A percentile compares a stretch with the other conserved stretches of the same genome.
phyloP scores from a whole-genome alignment of 306 rosid species.

The Pachyrhizus erosus region DNA sequence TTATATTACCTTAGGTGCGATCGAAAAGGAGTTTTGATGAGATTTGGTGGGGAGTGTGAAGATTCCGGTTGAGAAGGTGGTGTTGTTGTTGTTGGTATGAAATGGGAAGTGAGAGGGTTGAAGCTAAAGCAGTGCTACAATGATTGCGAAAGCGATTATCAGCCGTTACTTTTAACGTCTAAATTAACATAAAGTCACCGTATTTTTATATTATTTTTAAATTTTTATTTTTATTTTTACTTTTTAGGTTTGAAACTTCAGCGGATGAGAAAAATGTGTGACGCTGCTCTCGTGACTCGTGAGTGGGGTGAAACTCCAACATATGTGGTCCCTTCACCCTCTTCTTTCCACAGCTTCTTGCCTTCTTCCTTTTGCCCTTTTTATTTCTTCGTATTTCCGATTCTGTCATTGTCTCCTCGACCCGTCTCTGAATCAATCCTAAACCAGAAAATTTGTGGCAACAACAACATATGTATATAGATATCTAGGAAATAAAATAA shows the following conservation, averaged over 20 bases:
- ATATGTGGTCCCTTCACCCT: constrained; percentile 42
- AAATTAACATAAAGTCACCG: constrained; percentile 37
- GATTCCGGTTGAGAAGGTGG: constrained; percentile 3
- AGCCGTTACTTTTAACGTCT: constrained; percentile 46
- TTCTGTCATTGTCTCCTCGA: constrained; percentile 20
- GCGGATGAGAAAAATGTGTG: constrained; percentile 23
- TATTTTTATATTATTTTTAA: background rate
- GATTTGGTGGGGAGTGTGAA: constrained; percentile 16
- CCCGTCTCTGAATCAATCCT: background rate
- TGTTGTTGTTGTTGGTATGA: background rate
- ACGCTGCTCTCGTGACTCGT: constrained; percentile 37
- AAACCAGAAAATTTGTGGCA: background rate
- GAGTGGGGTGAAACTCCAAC: constrained; percentile 38
- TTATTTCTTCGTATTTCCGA: constrained; percentile 24
- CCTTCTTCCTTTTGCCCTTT: constrained; percentile 15
- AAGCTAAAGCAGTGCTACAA: constrained; percentile 33
- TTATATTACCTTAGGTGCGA: constrained; percentile 27
- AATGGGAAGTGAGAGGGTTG: constrained; percentile 13
- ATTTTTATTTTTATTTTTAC: background rate
- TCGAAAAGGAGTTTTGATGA: constrained; percentile 8
- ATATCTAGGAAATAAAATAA: background rate
- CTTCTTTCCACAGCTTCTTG: constrained; percentile 1
- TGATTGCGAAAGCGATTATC: constrained; percentile 40
- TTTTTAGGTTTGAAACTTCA: background rate
- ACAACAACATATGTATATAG: background rate